Evolutionary conservation across 2,329 filamentous ascomycete genomes (phyloP).

Genomic region (Diaporthe capsici): DNA sequence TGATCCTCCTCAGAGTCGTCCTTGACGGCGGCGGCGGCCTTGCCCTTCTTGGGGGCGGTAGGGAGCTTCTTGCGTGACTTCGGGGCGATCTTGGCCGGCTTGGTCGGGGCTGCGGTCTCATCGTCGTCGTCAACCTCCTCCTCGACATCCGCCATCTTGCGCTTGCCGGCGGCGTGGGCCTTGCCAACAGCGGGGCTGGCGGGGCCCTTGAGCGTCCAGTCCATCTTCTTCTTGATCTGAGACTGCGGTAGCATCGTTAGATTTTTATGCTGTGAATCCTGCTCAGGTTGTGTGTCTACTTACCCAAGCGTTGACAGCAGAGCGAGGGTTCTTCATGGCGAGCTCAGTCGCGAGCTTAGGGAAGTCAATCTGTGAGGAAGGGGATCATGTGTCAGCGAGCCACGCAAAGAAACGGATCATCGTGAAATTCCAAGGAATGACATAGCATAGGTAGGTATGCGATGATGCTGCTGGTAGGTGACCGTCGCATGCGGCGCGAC

Average conservation of each 20-base stretch:
- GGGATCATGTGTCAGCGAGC: not conserved
- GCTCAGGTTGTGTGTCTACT: not conserved
- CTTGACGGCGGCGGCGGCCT: conserved; percentile 9
- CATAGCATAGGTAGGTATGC: not conserved
- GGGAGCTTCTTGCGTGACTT: conserved; percentile 27
- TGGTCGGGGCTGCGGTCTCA: not conserved
- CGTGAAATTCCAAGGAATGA: not conserved
- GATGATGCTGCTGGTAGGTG: not conserved
- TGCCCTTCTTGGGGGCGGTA: conserved; percentile 25
- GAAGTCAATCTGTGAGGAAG: conserved; percentile 37
- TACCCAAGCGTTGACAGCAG: conserved; percentile 40
- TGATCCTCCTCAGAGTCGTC: conserved; percentile 9
- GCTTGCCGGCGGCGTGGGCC: conserved; percentile 28
- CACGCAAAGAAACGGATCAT: not conserved
- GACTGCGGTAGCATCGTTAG: not conserved
- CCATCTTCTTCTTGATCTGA: conserved; percentile 42
- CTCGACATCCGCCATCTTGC: conserved; percentile 26
- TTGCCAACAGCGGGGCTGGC: not conserved
- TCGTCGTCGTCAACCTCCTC: conserved; percentile 9
- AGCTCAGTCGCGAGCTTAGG: conserved; percentile 74
- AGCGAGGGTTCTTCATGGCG: conserved; percentile 39
- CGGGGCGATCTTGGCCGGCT: conserved; percentile 6
- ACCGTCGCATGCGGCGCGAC: not conserved
- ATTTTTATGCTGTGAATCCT: not conserved
- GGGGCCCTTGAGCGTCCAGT: conserved; percentile 8